These are phyloP conservation scores for Dryadomyces quercivorus DNA, from an alignment of 2,329 filamentous ascomycete species.

Conservation along the genomic window DNA sequence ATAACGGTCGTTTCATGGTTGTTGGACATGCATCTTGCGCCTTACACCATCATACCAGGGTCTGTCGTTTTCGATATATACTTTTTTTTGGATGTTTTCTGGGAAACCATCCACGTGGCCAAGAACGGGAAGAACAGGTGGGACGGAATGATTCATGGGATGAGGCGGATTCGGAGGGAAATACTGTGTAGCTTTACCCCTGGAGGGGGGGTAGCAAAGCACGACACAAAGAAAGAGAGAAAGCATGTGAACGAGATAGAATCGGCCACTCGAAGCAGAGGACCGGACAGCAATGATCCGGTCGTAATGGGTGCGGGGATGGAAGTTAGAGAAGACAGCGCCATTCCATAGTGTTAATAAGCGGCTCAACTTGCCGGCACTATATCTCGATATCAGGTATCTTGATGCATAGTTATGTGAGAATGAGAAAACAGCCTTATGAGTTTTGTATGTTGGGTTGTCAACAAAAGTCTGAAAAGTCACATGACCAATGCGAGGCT, in stretches of 20 bases:
- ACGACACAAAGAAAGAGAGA: background rate
- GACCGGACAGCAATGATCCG: background rate
- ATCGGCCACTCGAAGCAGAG: background rate
- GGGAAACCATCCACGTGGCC: slow-evolving; percentile 1
- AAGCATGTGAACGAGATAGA: background rate
- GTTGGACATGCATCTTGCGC: background rate
- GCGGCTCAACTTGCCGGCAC: slow-evolving; percentile 1
- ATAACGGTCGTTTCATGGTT: slow-evolving; percentile 6
- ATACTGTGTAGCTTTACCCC: no score
- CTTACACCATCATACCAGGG: background rate
- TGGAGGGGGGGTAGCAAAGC: no score
- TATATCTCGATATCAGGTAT: background rate
- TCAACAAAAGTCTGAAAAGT: no score
- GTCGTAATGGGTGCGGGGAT: slow-evolving; percentile 12
- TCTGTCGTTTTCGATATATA: slow-evolving; percentile 4
- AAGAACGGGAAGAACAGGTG: background rate
- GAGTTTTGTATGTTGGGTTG: background rate
- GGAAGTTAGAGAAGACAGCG: background rate
- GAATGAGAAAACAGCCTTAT: background rate
- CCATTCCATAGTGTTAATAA: background rate
- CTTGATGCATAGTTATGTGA: no score
- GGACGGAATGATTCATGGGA: background rate
- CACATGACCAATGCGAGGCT: background rate
- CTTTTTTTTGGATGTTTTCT: slow-evolving; percentile 2
- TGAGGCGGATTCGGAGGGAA: background rate